phyloP scores from a whole-genome alignment of 306 rosid species.

The Quillaja saponaria region DNA sequence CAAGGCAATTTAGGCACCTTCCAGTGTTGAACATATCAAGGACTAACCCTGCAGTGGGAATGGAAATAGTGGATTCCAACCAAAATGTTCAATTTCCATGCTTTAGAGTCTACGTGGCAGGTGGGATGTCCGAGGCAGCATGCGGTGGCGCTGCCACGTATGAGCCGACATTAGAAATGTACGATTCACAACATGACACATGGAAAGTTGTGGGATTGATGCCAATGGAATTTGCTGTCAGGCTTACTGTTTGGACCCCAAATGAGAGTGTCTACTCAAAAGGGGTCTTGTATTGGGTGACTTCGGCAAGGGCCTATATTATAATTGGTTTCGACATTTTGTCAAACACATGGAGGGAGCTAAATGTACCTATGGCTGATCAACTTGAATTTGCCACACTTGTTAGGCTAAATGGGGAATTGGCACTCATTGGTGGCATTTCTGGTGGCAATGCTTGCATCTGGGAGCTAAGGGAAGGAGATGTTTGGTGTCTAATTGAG shows the following conservation, averaged over 20 bases:
- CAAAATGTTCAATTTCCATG: slow-evolving; percentile 28
- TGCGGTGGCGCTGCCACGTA: slow-evolving; percentile 43
- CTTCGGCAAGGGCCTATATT: slow-evolving; percentile 68
- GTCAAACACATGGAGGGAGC: slow-evolving; percentile 48
- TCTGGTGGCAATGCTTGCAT: slow-evolving; percentile 44
- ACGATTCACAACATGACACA: slow-evolving; percentile 44
- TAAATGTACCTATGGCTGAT: slow-evolving; percentile 67
- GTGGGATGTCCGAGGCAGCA: slow-evolving; percentile 60
- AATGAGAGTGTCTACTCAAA: slow-evolving; percentile 51
- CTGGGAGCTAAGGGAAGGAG: slow-evolving; percentile 58
- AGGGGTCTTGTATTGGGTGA: slow-evolving; percentile 68
- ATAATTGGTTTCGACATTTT: slow-evolving; percentile 51
- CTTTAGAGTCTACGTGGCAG: slow-evolving; percentile 57
- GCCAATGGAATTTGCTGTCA: slow-evolving; percentile 65
- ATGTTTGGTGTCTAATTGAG: slow-evolving; percentile 51
- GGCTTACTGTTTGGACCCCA: slow-evolving; percentile 84
- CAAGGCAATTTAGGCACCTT: slow-evolving; percentile 50
- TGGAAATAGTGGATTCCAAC: slow-evolving; percentile 28
- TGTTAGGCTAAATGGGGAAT: slow-evolving; percentile 41
- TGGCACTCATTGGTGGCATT: slow-evolving; percentile 58
- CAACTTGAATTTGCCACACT: slow-evolving; percentile 65
- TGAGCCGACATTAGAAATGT: slow-evolving; percentile 58
- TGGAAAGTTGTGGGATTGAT: slow-evolving; percentile 53
- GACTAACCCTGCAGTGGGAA: slow-evolving; percentile 71
- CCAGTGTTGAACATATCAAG: slow-evolving; percentile 50